A percentile compares a stretch with the other conserved stretches of the same genome.
Conservation (phyloP, 768 basidiomycete genomes). For the Saitozyma podzolica region DNA sequence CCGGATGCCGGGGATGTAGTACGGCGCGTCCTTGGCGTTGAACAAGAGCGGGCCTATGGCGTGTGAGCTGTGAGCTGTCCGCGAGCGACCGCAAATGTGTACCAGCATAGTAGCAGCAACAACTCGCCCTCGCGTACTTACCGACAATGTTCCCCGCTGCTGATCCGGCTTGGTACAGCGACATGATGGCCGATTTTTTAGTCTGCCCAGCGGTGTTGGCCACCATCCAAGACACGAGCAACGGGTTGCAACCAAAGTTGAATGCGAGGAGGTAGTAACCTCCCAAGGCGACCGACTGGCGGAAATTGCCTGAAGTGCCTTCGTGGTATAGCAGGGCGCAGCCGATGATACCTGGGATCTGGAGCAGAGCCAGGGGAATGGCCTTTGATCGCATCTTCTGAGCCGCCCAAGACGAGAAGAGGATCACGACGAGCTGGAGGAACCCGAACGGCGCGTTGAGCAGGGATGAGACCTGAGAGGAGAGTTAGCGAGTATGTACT, state of each 20-base stretch:
- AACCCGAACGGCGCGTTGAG: conserved; percentile 59
- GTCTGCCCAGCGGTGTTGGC: conserved; percentile 49
- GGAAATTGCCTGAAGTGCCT: conserved; percentile 10
- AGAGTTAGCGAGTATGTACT: neutral
- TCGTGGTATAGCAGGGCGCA: conserved; percentile 37
- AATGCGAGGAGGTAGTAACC: conserved; percentile 51
- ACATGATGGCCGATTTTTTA: conserved; percentile 35
- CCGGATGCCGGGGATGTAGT: conserved; percentile 38
- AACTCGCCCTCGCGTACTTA: conserved; percentile 48
- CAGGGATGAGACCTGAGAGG: conserved; percentile 48
- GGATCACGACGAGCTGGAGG: conserved; percentile 52
- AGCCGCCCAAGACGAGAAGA: conserved; percentile 37
- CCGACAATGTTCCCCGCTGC: conserved; percentile 45
- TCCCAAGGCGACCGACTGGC: conserved; percentile 35
- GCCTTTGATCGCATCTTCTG: conserved; percentile 34
- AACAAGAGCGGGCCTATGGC: conserved; percentile 44
- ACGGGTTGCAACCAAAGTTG: conserved; percentile 50
- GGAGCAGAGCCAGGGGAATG: conserved; percentile 26
- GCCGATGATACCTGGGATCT: conserved; percentile 40
- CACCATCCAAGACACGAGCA: conserved; percentile 51
- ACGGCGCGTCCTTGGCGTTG: conserved; percentile 40
- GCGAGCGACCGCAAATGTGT: too few species aligned
- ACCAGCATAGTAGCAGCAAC: conserved; percentile 24
- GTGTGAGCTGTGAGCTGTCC: too few species aligned
- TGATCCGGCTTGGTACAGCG: conserved; percentile 37